A percentile compares a stretch with the other conserved stretches of the same genome.
phyloP scores from a whole-genome alignment of 2,329 filamentous ascomycete species.

The Monilinia vaccinii-corymbosi region DNA sequence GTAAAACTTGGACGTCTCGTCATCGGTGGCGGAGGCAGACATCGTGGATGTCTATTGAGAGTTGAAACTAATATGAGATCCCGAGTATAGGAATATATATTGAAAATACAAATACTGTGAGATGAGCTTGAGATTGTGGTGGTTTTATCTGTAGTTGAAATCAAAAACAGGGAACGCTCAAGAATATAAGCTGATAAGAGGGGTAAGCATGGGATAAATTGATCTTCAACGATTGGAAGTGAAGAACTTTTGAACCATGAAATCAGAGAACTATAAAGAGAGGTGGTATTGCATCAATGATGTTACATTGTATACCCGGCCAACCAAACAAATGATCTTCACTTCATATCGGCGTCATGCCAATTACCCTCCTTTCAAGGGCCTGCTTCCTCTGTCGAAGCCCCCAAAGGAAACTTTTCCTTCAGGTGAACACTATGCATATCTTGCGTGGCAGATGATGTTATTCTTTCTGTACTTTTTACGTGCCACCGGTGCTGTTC shows the following conservation, averaged over 20 bases:
- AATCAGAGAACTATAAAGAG: neutral
- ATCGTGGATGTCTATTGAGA: neutral
- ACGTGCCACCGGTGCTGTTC: no score
- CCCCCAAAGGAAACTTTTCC: no score
- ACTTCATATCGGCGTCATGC: neutral
- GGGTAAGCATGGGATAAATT: neutral
- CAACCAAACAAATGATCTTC: neutral
- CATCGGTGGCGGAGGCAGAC: neutral
- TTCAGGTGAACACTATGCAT: no score
- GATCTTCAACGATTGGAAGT: neutral
- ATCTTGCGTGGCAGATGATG: no score
- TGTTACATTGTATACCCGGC: neutral
- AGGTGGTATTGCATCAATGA: neutral
- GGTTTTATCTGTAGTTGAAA: neutral
- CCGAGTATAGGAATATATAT: neutral
- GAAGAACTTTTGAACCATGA: no score
- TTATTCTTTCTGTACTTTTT: no score
- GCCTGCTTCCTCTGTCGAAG: no score
- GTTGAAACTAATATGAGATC: neutral
- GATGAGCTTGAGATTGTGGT: no score
- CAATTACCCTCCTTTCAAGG: neutral
- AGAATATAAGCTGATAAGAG: neutral
- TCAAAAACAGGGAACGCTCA: neutral
- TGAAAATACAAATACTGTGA: neutral
- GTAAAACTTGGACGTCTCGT: neutral